These are phyloP conservation scores for Arxiozyma slooffiae DNA, from an alignment of 1,139 yeast species.

Conservation along the genomic window DNA sequence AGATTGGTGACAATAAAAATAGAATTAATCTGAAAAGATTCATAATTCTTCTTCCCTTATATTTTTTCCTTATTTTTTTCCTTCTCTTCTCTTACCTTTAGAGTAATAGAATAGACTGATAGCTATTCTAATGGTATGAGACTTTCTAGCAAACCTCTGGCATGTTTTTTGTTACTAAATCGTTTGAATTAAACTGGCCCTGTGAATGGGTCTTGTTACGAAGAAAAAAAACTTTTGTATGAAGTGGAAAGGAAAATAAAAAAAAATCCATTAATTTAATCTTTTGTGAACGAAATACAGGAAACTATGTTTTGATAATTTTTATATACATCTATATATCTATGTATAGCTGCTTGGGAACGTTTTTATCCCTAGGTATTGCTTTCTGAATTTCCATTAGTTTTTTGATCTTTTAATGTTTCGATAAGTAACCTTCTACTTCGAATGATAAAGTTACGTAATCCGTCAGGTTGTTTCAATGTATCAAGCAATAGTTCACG, in stretches of 20 bases:
- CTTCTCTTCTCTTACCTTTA: background rate
- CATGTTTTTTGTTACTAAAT: background rate
- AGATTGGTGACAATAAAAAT: background rate
- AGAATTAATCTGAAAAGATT: background rate
- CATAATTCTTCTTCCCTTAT: background rate
- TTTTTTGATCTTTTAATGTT: background rate
- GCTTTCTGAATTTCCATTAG: background rate
- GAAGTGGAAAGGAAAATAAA: too few species aligned
- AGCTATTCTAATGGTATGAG: background rate
- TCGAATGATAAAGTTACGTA: constrained; percentile 1
- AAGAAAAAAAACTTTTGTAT: too few species aligned
- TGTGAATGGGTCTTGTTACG: background rate
- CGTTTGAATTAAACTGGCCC: background rate
- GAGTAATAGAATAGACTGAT: background rate
- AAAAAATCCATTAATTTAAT: too few species aligned
- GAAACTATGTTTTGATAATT: too few species aligned
- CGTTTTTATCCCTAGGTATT: too few species aligned
- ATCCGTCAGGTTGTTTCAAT: background rate
- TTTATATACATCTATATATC: background rate
- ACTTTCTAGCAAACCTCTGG: background rate
- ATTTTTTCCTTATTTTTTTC: background rate
- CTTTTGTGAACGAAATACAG: background rate
- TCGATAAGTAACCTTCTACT: background rate
- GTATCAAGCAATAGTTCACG: background rate
- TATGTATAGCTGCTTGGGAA: too few species aligned